Base-by-base conservation (phyloP, 257 asterid species). In the Solanum ossicruentum region DNA sequence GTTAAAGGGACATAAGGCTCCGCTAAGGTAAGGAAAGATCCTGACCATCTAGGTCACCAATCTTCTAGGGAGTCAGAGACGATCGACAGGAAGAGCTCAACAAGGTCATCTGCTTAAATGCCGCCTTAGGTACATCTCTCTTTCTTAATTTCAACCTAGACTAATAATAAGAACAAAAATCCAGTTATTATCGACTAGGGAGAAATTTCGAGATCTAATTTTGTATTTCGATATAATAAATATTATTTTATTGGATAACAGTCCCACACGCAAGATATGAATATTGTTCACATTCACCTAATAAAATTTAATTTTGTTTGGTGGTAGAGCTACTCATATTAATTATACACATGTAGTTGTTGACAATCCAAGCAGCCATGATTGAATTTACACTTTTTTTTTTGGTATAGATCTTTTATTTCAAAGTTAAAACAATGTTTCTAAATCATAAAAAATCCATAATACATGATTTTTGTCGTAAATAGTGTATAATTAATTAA, bases 141-240 rank as follows among this genome's bases (percentile, higher is more conserved):
- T 36, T 36, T 36, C 39, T 36, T 36, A 36, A 4, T 36, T 36
- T 36, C 39, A 36, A 3, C 2, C 6, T 36, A 4, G 39, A 1
- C 39, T 36, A 36, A 36, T 36, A 6, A 36, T 36, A 36, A 36
- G 39, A 47, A 47, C 0, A 47, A 47, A 47, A 73, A 8, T 1
- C 41, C 3, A n/a, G 3, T 3, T 57, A 12, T 1, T 1, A 1
- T 0, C 39, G 12, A 73, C 0, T 15, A 20, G 0, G 18, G 10
- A 2, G 41, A 6, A 63, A 63, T 28, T 0, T 0, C 1, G n/a
- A 65, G 1, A 65, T 67, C 32, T 32, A 17, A 16, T 28, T 26
- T 65, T 65, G 7, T 54, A 15, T 15, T 54, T 5, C 21, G 7
- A 2, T 18, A 36, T 41, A 41, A 41, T 7, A 41, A 41, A 5